Evolutionary conservation across 805 yeast genomes (phyloP), one percentile per base, ranked within the genome.

Genomic region (Zygosaccharomyces lentus): DNA sequence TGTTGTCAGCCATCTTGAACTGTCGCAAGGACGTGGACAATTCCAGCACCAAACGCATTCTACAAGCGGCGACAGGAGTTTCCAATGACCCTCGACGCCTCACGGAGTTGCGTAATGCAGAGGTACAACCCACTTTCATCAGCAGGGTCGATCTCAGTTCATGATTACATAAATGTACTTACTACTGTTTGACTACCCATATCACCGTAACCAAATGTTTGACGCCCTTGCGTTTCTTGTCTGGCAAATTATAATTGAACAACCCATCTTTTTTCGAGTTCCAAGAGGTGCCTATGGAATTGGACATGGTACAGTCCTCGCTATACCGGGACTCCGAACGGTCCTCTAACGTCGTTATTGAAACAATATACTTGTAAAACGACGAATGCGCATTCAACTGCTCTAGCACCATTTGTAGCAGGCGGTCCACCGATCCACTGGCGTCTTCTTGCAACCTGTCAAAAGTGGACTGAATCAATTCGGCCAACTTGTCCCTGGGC

Each of bases 1-100:
- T 88, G 57, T 73, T 90, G 35, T 77, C 76, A 37, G 81, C 81
- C 10, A 75, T 88, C 34, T 71, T 89, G 43, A 70, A 72, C 52
- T 63, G 70, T 31, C 62, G 73, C 47, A 63, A 66, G 43, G 72
- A 69, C 43, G 58, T 67, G 35, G 71, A 67, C 37, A 57, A 54
- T 29, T 62, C 67, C 9, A 44, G 41, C 1, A 46, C 61, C n/a
- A 63, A 59, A 37, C 46, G 46, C 17, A 47, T 58, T 3, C 3
- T 56, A 8, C 52, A 55, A 31, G 27, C 55, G n/a, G 59, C 62
- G 4, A 44, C 48, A 9, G 40, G 42, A 16, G 37, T 53, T 23
- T 41, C 47, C 9, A 50, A 54, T 19, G 52, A 54, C 27, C 59
- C 63, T 2, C 54, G 56, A 23, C 53, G 64, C 34, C 24, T 46